These are phyloP conservation scores for Sphaerobolus stellatus DNA, from an alignment of 1,284 basidiomycete species.

Conservation along the genomic window DNA sequence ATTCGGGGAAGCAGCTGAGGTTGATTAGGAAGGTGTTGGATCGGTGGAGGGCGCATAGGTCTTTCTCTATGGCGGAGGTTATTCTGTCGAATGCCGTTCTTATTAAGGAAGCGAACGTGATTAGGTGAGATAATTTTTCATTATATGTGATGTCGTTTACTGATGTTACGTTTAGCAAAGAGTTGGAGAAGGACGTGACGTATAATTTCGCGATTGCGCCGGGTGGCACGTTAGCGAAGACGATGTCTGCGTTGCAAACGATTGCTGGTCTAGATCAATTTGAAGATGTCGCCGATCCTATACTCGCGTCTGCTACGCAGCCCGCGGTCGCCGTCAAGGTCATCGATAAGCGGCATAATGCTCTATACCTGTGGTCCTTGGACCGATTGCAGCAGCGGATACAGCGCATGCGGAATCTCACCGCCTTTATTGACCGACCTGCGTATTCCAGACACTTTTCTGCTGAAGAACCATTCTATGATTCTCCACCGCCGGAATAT, in stretches of 20 bases:
- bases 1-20: constrained; percentile 75
- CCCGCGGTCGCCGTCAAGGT: constrained; percentile 91
- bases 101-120: constrained; percentile 93
- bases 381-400: constrained; percentile 86
- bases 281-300: constrained; percentile 86
- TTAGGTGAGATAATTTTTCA: constrained; percentile 58
- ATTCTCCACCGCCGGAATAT: constrained; percentile 79
- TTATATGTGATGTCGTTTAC: constrained; percentile 4
- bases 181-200: constrained; percentile 79
- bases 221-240: constrained; percentile 76
- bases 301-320: constrained; percentile 67
- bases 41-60: constrained; percentile 80
- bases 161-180: constrained; percentile 54
- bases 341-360: constrained; percentile 81
- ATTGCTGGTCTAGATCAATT: constrained; percentile 89
- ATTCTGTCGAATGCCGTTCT: constrained; percentile 84
- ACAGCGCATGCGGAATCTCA: constrained; percentile 91
- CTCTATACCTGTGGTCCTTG: constrained; percentile 90
- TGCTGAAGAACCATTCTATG: constrained; percentile 90
- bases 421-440: constrained; percentile 89
- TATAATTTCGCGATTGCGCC: constrained; percentile 93
- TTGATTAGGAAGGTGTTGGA: constrained; percentile 79
- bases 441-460: constrained; percentile 93
- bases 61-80: constrained; percentile 90
- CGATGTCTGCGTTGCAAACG: constrained; percentile 81